phyloP scores from a whole-genome alignment of 139 green algal species.

The Nannochloris sp. region DNA sequence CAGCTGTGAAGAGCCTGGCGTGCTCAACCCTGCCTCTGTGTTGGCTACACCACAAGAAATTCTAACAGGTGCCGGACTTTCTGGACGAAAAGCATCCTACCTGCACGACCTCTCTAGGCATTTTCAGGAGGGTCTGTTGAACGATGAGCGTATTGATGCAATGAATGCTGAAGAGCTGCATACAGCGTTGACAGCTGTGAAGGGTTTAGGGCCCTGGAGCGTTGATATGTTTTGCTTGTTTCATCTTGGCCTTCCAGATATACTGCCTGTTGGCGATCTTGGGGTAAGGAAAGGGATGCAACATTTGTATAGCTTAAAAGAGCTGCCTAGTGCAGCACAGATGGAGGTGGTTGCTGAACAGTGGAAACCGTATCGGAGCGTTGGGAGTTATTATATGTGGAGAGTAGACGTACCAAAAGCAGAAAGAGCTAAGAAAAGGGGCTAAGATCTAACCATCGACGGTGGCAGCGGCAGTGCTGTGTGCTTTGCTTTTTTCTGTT shows the following conservation, averaged over 20 bases:
- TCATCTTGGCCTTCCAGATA: slow-evolving; percentile 38
- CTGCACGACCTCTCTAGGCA: slow-evolving; percentile 28
- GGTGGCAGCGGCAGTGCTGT: no score
- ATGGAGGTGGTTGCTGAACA: slow-evolving; percentile 36
- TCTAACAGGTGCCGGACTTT: slow-evolving; percentile 19
- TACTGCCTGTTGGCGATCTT: slow-evolving; percentile 53
- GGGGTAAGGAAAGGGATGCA: slow-evolving; percentile 45
- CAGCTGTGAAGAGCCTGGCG: background rate
- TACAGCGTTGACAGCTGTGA: slow-evolving; percentile 21
- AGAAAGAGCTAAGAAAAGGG: slow-evolving; percentile 4
- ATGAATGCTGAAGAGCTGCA: slow-evolving; percentile 22
- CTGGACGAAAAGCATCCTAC: slow-evolving; percentile 30
- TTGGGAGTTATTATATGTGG: slow-evolving; percentile 61
- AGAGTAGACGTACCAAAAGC: slow-evolving; percentile 22
- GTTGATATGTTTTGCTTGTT: slow-evolving; percentile 40
- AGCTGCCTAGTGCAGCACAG: slow-evolving; percentile 20
- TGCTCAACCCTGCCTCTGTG: slow-evolving; percentile 2
- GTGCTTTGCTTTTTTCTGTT: no score
- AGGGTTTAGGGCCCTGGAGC: slow-evolving; percentile 33
- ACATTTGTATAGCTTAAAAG: slow-evolving; percentile 22
- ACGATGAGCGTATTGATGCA: slow-evolving; percentile 20
- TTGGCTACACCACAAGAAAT: background rate
- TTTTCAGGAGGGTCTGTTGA: slow-evolving; percentile 30
- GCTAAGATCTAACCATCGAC: no score
- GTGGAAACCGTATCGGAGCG: slow-evolving; percentile 41